Evolutionary conservation across 441 rosid species (phyloP).

Genomic region (Brassica balearica): DNA sequence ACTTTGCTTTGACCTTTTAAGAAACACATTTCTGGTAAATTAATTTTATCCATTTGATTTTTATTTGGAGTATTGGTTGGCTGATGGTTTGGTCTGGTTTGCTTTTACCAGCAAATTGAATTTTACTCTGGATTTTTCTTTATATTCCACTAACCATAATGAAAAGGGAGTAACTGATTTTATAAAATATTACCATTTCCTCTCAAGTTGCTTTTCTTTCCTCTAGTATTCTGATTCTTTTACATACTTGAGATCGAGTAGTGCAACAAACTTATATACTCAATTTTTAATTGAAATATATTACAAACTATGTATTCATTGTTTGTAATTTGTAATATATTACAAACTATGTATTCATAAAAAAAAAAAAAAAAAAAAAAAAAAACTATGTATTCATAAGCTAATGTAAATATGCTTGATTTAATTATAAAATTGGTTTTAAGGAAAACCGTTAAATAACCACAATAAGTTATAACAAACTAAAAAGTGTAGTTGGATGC

Average conservation of each 20-base stretch:
- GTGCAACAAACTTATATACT: neutral
- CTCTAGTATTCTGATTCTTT: neutral
- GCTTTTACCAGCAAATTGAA: neutral
- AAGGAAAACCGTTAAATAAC: neutral
- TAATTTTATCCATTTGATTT: neutral
- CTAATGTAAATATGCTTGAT: neutral
- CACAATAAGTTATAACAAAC: too few species aligned
- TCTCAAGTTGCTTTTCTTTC: neutral
- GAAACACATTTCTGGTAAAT: neutral
- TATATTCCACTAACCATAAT: too few species aligned
- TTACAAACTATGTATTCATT: neutral
- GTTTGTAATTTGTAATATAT: too few species aligned
- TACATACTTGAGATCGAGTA: neutral
- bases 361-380: too few species aligned
- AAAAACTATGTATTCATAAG: neutral
- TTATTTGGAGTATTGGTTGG: conserved; percentile 23
- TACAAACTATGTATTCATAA: too few species aligned
- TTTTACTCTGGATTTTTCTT: neutral
- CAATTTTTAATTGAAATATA: neutral
- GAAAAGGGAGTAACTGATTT: too few species aligned
- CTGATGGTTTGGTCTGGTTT: neutral
- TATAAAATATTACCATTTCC: too few species aligned
- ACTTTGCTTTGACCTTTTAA: conserved; percentile 19
- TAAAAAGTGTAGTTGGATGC: too few species aligned
- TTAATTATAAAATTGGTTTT: neutral